Conservation (phyloP, 768 basidiomycete genomes). For the Termitomyces sp. region DNA sequence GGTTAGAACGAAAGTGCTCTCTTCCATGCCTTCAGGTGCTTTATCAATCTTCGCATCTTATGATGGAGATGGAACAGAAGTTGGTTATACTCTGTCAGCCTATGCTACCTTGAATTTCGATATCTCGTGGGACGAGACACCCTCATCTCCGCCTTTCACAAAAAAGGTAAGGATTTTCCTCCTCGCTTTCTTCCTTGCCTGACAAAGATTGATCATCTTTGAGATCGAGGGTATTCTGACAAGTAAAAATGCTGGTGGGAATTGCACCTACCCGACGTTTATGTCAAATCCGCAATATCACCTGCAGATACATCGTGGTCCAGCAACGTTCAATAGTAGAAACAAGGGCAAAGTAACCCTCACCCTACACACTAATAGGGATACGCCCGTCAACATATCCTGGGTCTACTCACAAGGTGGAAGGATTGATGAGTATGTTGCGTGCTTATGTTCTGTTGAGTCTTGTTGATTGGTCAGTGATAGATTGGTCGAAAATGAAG, state of each 20-base stretch:
- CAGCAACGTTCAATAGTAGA: conserved; percentile 6
- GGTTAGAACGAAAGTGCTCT: not conserved
- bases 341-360: conserved; percentile 38
- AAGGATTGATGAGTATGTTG: conserved; percentile 67
- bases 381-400: conserved; percentile 68
- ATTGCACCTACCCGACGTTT: conserved; percentile 71
- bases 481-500: conserved; percentile 60
- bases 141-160: conserved; percentile 31
- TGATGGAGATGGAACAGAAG: conserved; percentile 55
- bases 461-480: not conserved
- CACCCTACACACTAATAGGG: conserved; percentile 50
- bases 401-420: conserved; percentile 72
- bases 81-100: conserved; percentile 65
- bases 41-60: conserved; percentile 61
- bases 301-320: conserved; percentile 42
- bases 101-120: conserved; percentile 35
- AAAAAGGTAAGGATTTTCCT: conserved; percentile 24
- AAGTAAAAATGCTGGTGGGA: conserved; percentile 77
- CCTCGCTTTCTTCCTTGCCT: not conserved
- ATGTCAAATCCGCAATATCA: conserved; percentile 90
- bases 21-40: conserved; percentile 22
- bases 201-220: not conserved
- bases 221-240: conserved; percentile 63
- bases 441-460: not conserved
- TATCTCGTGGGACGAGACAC: conserved; percentile 43